Percentiles rank a stretch among this genome's conserved stretches.
phyloP scores from a whole-genome alignment of 345 rosid genomes.

The Excoecaria agallocha region DNA sequence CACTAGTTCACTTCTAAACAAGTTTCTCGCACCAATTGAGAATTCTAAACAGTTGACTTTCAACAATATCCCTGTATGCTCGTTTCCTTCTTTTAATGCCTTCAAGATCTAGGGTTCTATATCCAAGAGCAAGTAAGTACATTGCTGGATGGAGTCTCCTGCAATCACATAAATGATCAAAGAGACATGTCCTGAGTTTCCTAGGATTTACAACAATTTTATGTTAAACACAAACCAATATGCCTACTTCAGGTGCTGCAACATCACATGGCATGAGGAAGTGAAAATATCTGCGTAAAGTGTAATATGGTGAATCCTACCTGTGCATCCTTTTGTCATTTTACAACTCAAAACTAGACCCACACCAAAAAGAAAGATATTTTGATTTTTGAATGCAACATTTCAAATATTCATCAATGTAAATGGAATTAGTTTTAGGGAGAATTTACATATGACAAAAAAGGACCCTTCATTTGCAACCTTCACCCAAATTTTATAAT shows the following conservation, averaged over 20 bases:
- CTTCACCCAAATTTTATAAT: not conserved
- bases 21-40: slow-evolving; percentile 71
- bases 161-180: slow-evolving; percentile 25
- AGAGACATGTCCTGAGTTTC: not conserved
- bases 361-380: not conserved
- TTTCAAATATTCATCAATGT: not conserved
- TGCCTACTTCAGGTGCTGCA: not conserved
- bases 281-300: not conserved
- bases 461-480: not conserved
- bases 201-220: not conserved
- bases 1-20: slow-evolving; percentile 29
- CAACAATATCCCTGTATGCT: slow-evolving; percentile 40
- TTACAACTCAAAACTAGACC: not conserved
- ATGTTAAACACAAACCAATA: not conserved
- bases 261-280: not conserved
- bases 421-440: not conserved
- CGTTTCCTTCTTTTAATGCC: slow-evolving; percentile 63
- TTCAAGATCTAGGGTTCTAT: slow-evolving; percentile 91
- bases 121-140: slow-evolving; percentile 81
- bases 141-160: slow-evolving; percentile 96
- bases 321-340: not conserved
- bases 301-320: not conserved
- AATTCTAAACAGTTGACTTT: slow-evolving; percentile 39
- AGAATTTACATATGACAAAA: not conserved
- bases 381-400: not conserved